Evolutionary conservation across 73 alveolate species (phyloP), one percentile per base, ranked within the genome.

Genomic region (Symbiodinium pilosum): DNA sequence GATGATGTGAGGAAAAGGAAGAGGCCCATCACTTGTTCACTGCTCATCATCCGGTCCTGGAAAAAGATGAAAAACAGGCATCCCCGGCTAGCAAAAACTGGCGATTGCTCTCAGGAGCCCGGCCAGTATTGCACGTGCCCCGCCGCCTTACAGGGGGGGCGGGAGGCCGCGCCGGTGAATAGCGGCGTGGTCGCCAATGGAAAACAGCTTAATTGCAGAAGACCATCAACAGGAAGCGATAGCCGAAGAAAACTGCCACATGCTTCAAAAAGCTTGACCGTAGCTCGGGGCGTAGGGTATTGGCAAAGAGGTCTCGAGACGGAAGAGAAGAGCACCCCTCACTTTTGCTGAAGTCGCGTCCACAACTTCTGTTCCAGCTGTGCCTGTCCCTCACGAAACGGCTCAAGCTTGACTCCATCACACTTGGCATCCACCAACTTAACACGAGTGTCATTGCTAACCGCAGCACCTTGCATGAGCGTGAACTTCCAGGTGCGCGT

Each of bases 401-500:
- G 94, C 43, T 86, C 94, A 14, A 86, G 39, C 68, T 51, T 52
- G 56, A 86, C 1, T 0, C 42, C 43, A 14, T 32, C 32, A 42
- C 16, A 4, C 18, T 4, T 8, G 64, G 59, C 41, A 0, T 32
- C 18, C 56, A 86, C n/a, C 34, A 86, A 12, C 12, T 52, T 84
- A 21, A 34, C 38, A 18, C 94, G 83, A 40, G 94, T 86, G n/a
- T 32, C 40, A 4, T 9, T 32, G 5, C 41, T 9, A 0, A 40
- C 84, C 4, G 94, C 94, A 5, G 94, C 94, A 2, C 84, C 21
- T 4, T 36, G 84, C 81, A 86, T 40, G 36, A 51, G 8, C 42
- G 40, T 8, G 59, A 52, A 86, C 41, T 52, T 47, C 94, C 94
- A 86, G 28, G 94, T 86, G 2, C 94, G 83, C 12, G 30, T 12